These are phyloP conservation scores for Striga asiatica DNA, from an alignment of 257 asterid species.

Conservation along the genomic window DNA sequence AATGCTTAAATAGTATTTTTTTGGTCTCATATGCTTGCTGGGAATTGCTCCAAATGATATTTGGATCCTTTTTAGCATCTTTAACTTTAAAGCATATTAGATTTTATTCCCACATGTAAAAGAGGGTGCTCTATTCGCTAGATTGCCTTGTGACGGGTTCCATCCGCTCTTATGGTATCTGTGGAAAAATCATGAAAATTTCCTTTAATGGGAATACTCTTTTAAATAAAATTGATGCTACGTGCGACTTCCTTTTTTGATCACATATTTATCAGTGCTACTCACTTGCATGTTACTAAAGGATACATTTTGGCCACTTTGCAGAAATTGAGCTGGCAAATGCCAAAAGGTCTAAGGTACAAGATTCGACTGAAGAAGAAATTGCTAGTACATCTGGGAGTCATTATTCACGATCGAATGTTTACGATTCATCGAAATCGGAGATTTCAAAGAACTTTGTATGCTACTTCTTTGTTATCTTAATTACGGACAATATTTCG, in stretches of 20 bases:
- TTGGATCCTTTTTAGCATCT: not conserved
- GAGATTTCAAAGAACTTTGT: conserved; percentile 42
- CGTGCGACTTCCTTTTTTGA: not conserved
- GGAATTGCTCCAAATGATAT: conserved; percentile 2
- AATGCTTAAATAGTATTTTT: not conserved
- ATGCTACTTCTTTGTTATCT: not conserved
- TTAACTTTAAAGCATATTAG: not conserved
- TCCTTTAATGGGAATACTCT: conserved; percentile 8
- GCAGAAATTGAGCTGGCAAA: conserved; percentile 80
- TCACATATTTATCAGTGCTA: not conserved
- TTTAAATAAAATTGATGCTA: conserved; percentile 4
- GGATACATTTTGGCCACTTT: conserved; percentile 16
- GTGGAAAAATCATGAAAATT: conserved; percentile 5
- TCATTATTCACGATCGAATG: conserved; percentile 40
- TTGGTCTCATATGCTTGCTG: conserved; percentile 12
- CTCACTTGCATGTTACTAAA: not conserved
- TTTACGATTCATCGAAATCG: conserved; percentile 35
- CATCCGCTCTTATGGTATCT: not conserved
- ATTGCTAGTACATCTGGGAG: conserved; percentile 73
- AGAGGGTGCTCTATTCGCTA: not conserved
- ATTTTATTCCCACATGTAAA: not conserved
- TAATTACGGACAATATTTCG: conserved; percentile 6
- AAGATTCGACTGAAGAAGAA: conserved; percentile 61
- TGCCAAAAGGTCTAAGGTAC: conserved; percentile 57
- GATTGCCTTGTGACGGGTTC: not conserved